These are phyloP conservation scores for Xerocomellus dryophilus DNA, from an alignment of 768 basidiomycete species.

Conservation along the genomic window DNA sequence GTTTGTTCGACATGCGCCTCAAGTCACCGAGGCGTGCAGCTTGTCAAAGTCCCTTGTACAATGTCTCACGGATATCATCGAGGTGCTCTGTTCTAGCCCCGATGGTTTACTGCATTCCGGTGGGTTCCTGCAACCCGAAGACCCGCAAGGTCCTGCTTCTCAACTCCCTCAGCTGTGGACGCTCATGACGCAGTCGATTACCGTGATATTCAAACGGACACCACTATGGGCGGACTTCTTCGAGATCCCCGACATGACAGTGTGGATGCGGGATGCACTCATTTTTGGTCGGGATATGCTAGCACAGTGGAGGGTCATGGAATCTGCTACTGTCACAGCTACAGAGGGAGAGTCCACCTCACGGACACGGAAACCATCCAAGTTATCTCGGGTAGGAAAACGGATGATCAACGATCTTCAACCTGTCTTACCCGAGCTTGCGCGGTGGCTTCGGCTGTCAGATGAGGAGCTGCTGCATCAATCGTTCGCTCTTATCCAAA, in stretches of 20 bases:
- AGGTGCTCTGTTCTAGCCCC: conserved; percentile 72
- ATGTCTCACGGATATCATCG: conserved; percentile 90
- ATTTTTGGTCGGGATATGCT: conserved; percentile 89
- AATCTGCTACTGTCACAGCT: conserved; percentile 46
- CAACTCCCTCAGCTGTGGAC: conserved; percentile 75
- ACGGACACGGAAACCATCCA: conserved; percentile 35
- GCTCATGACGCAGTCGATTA: conserved; percentile 73
- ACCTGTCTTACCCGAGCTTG: conserved; percentile 72
- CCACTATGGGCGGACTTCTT: conserved; percentile 80
- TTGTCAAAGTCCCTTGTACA: conserved; percentile 88
- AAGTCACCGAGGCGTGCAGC: conserved; percentile 80
- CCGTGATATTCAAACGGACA: conserved; percentile 82
- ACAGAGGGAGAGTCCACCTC: conserved; percentile 19
- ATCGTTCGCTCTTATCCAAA: conserved; percentile 78
- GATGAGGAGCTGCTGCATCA: conserved; percentile 90
- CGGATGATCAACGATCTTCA: conserved; percentile 79
- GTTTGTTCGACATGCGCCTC: conserved; percentile 60
- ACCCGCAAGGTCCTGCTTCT: conserved; percentile 45
- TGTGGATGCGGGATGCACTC: conserved; percentile 98
- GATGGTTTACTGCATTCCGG: conserved; percentile 66
- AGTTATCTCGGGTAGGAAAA: conserved; percentile 58
- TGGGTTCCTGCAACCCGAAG: conserved; percentile 46
- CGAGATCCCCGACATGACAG: conserved; percentile 80
- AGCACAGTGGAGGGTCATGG: conserved; percentile 76
- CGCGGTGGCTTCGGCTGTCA: conserved; percentile 88